A percentile compares a stretch with the other conserved stretches of the same genome.
Conservation (phyloP, 805 yeast species). For the Kluyveromyces lactis region DNA sequence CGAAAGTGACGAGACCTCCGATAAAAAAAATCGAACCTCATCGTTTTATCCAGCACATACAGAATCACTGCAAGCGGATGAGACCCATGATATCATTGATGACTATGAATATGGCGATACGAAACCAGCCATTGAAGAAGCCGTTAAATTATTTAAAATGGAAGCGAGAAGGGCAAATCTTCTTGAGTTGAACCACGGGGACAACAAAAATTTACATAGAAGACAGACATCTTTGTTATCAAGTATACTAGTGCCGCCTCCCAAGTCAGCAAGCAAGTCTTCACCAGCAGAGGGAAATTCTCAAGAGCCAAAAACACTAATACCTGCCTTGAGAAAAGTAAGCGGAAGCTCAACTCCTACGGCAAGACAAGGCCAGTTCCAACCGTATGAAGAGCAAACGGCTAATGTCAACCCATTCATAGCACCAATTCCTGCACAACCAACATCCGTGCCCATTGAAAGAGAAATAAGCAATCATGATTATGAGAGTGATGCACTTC, state of each 20-base stretch:
- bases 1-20: not conserved
- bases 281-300: not conserved
- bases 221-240: constrained; percentile 7
- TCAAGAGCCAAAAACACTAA: constrained; percentile 1
- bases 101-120: constrained; percentile 8
- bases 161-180: constrained; percentile 12
- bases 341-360: constrained; percentile 6
- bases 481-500: not conserved
- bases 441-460: not conserved
- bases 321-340: constrained; percentile 9
- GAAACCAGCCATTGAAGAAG: constrained; percentile 22
- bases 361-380: constrained; percentile 12
- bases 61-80: not conserved
- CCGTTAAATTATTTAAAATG: constrained; percentile 16
- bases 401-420: not conserved
- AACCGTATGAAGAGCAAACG: not conserved
- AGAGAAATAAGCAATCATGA: not conserved
- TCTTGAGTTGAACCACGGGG: constrained; percentile 1
- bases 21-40: not conserved
- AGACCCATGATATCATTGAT: not conserved
- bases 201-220: not conserved
- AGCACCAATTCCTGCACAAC: not conserved
- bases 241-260: constrained; percentile 7
- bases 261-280: not conserved
- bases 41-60: not conserved